Evolutionary conservation across 371 early-diverging fungal genomes (phyloP).

Genomic region (Dichotomocladium elegans): DNA sequence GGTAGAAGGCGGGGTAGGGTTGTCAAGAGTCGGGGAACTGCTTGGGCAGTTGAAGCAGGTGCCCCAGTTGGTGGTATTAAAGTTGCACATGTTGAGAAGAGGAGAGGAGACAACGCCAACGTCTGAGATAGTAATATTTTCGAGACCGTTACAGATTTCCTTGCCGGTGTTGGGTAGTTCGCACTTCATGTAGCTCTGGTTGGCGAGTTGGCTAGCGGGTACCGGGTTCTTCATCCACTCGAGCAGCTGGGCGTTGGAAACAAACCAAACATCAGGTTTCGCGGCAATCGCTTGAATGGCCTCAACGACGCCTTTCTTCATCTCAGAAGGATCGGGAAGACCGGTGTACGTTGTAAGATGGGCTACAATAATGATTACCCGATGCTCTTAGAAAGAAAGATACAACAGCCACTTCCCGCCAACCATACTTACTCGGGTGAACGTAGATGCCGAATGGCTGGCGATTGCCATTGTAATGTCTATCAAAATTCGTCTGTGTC

Average conservation of each 20-base stretch:
- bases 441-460: conserved; percentile 69
- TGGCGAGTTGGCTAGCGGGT: conserved; percentile 52
- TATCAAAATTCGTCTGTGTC: conserved; percentile 58
- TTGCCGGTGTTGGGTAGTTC: conserved; percentile 55
- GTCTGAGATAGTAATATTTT: conserved; percentile 41
- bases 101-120: conserved; percentile 39
- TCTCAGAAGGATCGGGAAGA: conserved; percentile 27
- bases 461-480: conserved; percentile 63
- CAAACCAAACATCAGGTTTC: conserved; percentile 66
- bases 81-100: conserved; percentile 53
- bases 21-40: conserved; percentile 42
- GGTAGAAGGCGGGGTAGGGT: conserved; percentile 48
- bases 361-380: conserved; percentile 14
- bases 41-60: conserved; percentile 69
- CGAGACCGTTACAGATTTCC: conserved; percentile 74
- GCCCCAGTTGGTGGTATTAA: conserved; percentile 47
- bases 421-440: conserved; percentile 41
- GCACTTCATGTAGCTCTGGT: conserved; percentile 60
- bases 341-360: conserved; percentile 34
- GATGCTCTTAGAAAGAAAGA: too few species aligned
- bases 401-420: too few species aligned
- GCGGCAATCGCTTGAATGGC: conserved; percentile 45
- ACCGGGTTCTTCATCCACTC: conserved; percentile 73
- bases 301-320: conserved; percentile 34
- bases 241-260: conserved; percentile 62